phyloP scores from a whole-genome alignment of 352 stramenopile genomes.

The Phytopythium helicoides region DNA sequence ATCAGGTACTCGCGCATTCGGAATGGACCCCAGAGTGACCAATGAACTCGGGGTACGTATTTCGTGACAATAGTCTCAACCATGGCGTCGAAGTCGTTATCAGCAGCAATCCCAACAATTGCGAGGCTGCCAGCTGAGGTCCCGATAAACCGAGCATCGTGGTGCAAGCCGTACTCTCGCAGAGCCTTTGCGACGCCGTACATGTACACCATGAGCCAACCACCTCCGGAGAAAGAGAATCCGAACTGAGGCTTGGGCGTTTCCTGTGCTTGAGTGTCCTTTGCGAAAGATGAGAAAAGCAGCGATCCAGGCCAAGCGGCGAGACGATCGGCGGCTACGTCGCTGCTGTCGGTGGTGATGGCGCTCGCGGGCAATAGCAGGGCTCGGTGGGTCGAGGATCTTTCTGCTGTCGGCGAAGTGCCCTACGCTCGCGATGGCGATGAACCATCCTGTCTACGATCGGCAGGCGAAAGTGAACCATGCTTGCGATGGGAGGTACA shows the following conservation, averaged over 20 bases:
- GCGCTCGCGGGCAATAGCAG: slow-evolving; percentile 4
- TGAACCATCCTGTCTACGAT: slow-evolving; percentile 13
- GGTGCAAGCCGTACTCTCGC: slow-evolving; percentile 33
- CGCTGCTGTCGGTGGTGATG: neutral
- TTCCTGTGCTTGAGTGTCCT: neutral
- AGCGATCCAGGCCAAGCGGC: no score
- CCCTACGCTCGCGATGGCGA: slow-evolving; percentile 8
- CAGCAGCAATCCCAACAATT: slow-evolving; percentile 27
- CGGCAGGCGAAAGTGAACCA: slow-evolving; percentile 9
- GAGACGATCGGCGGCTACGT: no score
- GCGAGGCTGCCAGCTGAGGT: slow-evolving; percentile 42
- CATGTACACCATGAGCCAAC: slow-evolving; percentile 63
- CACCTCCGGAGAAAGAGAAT: slow-evolving; percentile 52
- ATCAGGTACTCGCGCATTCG: slow-evolving; percentile 51
- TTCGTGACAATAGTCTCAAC: slow-evolving; percentile 33
- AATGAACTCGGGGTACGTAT: slow-evolving; percentile 29
- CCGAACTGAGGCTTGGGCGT: slow-evolving; percentile 7
- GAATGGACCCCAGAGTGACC: slow-evolving; percentile 28
- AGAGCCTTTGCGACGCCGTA: slow-evolving; percentile 57
- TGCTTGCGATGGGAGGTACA: neutral
- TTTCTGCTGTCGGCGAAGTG: slow-evolving; percentile 4
- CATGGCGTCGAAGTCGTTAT: slow-evolving; percentile 50
- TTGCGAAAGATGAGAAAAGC: no score
- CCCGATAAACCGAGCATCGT: slow-evolving; percentile 45
- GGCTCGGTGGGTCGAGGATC: neutral